These are phyloP conservation scores for Cystobasidium sp. DNA, from an alignment of 1,284 basidiomycete species.

Conservation along the genomic window DNA sequence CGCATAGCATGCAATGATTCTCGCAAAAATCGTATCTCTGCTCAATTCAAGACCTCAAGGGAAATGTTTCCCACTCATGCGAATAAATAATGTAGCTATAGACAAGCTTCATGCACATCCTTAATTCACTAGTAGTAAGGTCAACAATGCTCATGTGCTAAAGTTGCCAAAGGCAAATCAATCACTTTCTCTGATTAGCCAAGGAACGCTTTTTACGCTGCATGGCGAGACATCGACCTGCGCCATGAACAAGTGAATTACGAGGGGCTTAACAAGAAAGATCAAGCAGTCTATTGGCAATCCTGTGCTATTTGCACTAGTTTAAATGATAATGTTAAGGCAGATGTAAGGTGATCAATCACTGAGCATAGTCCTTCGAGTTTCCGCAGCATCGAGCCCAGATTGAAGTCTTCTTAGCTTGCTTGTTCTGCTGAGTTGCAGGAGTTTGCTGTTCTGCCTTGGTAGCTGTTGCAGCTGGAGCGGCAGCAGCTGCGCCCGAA, in stretches of 20 bases:
- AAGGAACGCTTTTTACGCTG: too few relatives aligned
- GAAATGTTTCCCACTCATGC: not conserved
- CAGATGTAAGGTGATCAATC: not conserved
- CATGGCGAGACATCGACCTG: too few relatives aligned
- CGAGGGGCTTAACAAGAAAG: too few relatives aligned
- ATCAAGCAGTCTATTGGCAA: too few relatives aligned
- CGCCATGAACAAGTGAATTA: too few relatives aligned
- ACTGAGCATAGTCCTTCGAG: slow-evolving; percentile 31
- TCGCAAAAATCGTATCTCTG: not conserved
- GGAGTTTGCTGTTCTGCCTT: not conserved
- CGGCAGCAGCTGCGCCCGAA: not conserved
- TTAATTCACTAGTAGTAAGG: not conserved
- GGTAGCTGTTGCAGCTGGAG: not conserved
- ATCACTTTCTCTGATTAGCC: too few relatives aligned
- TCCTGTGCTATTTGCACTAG: not conserved
- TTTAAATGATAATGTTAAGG: not conserved
- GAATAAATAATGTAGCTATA: slow-evolving; percentile 15
- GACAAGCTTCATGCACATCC: slow-evolving; percentile 12
- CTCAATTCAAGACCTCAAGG: not conserved
- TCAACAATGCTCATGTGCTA: not conserved
- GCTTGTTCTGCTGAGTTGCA: not conserved
- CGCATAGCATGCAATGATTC: too few relatives aligned
- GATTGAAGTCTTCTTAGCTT: slow-evolving; percentile 28
- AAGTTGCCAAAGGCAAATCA: not conserved
- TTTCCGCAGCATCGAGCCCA: slow-evolving; percentile 35